These are phyloP conservation scores for Rutstroemia sp. DNA, from an alignment of 2,329 filamentous ascomycete genomes.

Conservation along the genomic window DNA sequence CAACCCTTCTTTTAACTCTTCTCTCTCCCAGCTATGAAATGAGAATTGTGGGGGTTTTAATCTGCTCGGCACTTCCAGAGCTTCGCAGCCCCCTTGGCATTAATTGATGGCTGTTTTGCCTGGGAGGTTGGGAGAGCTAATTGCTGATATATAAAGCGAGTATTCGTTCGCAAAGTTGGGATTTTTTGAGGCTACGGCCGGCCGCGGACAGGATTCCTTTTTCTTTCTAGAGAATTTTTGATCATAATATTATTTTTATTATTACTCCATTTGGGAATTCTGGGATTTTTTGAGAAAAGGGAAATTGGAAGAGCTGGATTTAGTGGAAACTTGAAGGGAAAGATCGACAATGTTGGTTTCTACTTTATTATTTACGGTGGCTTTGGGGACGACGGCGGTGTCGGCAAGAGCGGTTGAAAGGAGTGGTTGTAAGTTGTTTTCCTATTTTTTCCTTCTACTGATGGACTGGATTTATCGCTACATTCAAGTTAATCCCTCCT, in stretches of 20 bases:
- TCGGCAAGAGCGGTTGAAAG: constrained; percentile 4
- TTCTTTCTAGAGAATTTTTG: neutral
- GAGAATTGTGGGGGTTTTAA: neutral
- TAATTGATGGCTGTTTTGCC: neutral
- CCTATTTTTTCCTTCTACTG: neutral
- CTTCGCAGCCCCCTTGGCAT: neutral
- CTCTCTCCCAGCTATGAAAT: neutral
- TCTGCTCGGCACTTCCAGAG: neutral
- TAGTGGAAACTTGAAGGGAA: neutral
- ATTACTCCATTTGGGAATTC: no score
- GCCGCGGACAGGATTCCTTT: constrained; percentile 4
- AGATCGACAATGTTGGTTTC: neutral
- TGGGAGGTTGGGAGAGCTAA: no score
- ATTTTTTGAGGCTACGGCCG: neutral
- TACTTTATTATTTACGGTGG: neutral
- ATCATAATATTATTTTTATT: neutral
- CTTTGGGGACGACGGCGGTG: neutral
- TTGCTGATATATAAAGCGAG: neutral
- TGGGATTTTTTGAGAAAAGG: no score
- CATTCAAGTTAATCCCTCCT: no score
- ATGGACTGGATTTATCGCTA: no score
- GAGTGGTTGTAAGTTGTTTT: neutral
- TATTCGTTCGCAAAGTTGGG: neutral
- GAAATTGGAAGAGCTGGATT: neutral
- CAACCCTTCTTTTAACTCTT: no score